Evolutionary conservation across 148 eudicot species (phyloP).

Genomic region (Hydrangea macrophylla): DNA sequence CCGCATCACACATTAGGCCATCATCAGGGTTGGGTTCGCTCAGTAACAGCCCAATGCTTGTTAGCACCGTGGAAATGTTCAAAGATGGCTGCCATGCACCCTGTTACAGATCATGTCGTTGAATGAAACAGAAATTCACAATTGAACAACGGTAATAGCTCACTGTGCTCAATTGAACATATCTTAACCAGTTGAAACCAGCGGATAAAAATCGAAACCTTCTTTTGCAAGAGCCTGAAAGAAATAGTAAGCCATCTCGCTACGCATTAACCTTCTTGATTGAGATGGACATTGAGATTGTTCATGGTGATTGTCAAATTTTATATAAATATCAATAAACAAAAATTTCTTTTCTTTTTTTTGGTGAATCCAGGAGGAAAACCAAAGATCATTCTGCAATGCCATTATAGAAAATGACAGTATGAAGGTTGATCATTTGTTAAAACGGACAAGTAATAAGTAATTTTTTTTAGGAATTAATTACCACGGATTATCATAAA

Average conservation of each 20-base stretch:
- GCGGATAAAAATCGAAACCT: neutral
- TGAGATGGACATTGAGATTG: too few species aligned
- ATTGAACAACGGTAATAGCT: too few species aligned
- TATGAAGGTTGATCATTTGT: neutral
- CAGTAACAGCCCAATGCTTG: slow-evolving; percentile 55
- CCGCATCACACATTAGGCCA: slow-evolving; percentile 66
- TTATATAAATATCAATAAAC: too few species aligned
- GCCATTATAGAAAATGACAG: neutral
- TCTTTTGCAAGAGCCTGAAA: neutral
- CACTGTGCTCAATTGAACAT: neutral
- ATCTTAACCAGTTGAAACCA: neutral
- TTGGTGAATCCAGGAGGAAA: neutral
- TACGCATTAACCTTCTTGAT: too few species aligned
- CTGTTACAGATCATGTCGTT: slow-evolving; percentile 15
- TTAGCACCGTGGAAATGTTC: slow-evolving; percentile 56
- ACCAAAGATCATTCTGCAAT: neutral
- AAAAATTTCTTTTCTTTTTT: too few species aligned
- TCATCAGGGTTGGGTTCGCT: slow-evolving; percentile 70
- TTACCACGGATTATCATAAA: neutral
- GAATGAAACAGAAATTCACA: neutral
- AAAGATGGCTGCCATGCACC: slow-evolving; percentile 77
- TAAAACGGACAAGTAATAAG: too few species aligned
- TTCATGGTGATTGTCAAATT: too few species aligned
- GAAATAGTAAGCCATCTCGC: too few species aligned
- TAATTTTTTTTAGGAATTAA: neutral